A percentile compares a stretch with the other conserved stretches of the same genome.
These are phyloP conservation scores for Mycosarcoma maydis DNA, from an alignment of 1,284 basidiomycete species.

Conservation along the genomic window DNA sequence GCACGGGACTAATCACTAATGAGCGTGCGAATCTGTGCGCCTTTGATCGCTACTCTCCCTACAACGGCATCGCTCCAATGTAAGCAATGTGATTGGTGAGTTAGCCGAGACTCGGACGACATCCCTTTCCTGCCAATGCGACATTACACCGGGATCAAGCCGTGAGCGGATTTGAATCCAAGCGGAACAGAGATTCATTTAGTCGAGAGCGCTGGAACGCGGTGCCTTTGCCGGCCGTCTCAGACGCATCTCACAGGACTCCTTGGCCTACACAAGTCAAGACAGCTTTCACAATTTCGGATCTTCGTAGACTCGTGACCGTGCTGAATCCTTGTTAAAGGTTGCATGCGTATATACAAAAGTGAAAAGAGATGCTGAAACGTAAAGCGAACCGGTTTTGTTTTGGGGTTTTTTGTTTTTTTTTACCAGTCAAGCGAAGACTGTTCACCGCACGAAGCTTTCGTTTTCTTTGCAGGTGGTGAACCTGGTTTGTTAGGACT, in stretches of 20 bases:
- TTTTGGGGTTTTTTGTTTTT: not conserved
- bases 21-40: not conserved
- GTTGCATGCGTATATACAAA: constrained; percentile 16
- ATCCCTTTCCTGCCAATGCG: not conserved
- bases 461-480: constrained; percentile 12
- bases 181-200: too few relatives aligned
- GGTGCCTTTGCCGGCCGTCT: too few relatives aligned
- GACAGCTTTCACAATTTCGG: too few relatives aligned
- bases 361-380: not conserved
- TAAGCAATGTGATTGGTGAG: not conserved
- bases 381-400: too few relatives aligned
- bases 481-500: constrained; percentile 3
- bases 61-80: not conserved
- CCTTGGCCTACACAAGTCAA: not conserved
- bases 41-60: not conserved
- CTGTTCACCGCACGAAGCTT: constrained; percentile 38
- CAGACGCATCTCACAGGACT: not conserved
- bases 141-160: too few relatives aligned
- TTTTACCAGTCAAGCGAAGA: constrained; percentile 41
- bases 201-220: too few relatives aligned
- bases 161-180: too few relatives aligned
- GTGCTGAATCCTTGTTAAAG: not conserved
- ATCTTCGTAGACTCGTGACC: too few relatives aligned
- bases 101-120: not conserved
- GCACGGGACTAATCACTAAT: not conserved